Percentiles rank a stretch among this genome's conserved stretches.
Evolutionary conservation across 139 green algal genomes (phyloP).

Genomic region (Auxenochlorella pyrenoidosa): DNA sequence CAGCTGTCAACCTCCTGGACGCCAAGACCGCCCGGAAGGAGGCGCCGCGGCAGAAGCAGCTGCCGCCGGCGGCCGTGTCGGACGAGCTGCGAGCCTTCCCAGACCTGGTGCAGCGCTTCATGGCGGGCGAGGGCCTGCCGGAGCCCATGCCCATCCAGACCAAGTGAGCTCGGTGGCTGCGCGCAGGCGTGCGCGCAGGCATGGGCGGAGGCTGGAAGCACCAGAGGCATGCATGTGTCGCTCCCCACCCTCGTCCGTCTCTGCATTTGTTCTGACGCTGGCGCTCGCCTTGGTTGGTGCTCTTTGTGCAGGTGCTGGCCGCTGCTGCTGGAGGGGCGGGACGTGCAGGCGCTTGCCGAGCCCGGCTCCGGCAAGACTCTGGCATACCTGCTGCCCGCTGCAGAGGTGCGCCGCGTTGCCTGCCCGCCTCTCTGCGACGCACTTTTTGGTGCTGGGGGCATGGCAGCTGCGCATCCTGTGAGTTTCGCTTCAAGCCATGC

Average conservation of each 20-base stretch:
- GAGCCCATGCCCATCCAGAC: conserved; percentile 81
- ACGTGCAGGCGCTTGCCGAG: conserved; percentile 71
- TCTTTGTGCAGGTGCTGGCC: conserved; percentile 51
- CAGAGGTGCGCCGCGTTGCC: not conserved
- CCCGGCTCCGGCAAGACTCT: conserved; percentile 90
- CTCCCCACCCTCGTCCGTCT: too few species aligned
- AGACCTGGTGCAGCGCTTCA: conserved; percentile 61
- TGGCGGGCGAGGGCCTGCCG: conserved; percentile 65
- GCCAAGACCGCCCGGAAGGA: conserved; percentile 1
- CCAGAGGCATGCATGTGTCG: too few species aligned
- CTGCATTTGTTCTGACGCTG: too few species aligned
- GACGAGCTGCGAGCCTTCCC: conserved; percentile 47
- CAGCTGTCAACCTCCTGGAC: conserved; percentile 44
- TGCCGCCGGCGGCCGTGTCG: not conserved
- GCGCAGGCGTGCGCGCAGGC: too few species aligned
- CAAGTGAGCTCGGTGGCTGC: conserved; percentile 16
- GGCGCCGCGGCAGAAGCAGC: conserved; percentile 8
- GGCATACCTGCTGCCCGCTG: conserved; percentile 77
- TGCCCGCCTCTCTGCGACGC: conserved; percentile 12
- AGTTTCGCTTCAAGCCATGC: too few species aligned
- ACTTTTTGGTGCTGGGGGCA: not conserved
- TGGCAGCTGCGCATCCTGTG: too few species aligned
- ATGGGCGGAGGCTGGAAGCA: too few species aligned
- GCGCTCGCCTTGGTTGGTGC: too few species aligned
- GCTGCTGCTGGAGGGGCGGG: conserved; percentile 31